These are phyloP conservation scores for Brassica rapa DNA, from an alignment of 345 rosid genomes.

Conservation along the genomic window DNA sequence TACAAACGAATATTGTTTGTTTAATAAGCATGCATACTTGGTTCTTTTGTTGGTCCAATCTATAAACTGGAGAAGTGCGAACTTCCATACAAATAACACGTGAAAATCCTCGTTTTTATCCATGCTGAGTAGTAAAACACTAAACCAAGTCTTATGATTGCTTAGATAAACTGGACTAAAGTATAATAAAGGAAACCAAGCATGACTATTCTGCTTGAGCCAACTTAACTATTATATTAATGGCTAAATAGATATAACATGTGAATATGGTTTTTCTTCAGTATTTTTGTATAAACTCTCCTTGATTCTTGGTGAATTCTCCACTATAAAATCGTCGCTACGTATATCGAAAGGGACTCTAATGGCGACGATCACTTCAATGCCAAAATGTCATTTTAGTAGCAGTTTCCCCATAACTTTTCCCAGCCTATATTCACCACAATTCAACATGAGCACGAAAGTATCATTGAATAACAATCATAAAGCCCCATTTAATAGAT, in stretches of 20 bases:
- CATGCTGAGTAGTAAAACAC: not conserved
- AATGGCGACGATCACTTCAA: constrained; percentile 26
- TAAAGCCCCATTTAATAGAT: not conserved
- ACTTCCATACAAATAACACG: constrained; percentile 15
- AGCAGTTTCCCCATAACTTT: not conserved
- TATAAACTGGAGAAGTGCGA: constrained; percentile 4
- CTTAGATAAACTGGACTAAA: constrained; percentile 6
- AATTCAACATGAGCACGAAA: constrained; percentile 9
- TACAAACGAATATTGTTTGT: not conserved
- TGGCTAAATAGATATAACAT: not conserved
- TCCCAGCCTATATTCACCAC: constrained; percentile 13
- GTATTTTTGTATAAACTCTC: not conserved
- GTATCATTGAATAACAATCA: not conserved
- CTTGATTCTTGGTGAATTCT: constrained; percentile 1
- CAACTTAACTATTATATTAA: not conserved
- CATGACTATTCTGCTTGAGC: constrained; percentile 18
- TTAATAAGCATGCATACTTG: not conserved
- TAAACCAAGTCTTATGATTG: not conserved
- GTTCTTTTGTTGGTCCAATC: not conserved
- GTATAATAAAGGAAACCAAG: not conserved
- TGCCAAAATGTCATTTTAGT: constrained; percentile 19
- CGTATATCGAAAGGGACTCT: constrained; percentile 29
- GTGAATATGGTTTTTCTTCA: not conserved
- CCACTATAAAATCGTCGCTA: constrained; percentile 13
- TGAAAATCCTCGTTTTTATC: constrained; percentile 21